Conservation (phyloP, 768 basidiomycete genomes). For the Amanita thiersii region DNA sequence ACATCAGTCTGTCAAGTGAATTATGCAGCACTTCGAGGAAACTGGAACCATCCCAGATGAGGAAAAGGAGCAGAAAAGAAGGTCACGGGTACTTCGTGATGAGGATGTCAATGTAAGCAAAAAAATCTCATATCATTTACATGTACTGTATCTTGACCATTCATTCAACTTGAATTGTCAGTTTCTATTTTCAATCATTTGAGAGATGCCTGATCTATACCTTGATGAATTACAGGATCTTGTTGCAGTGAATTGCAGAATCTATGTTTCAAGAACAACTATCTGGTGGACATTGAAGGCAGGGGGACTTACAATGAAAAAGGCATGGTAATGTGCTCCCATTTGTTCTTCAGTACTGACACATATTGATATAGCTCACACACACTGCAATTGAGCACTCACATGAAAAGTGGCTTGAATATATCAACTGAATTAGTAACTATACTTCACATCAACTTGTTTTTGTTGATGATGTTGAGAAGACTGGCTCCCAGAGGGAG, state of each 20-base stretch:
- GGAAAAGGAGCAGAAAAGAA: conserved; percentile 1
- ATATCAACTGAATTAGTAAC: no score
- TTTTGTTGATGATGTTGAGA: no score
- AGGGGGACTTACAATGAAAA: conserved; percentile 3
- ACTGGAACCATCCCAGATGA: conserved; percentile 6
- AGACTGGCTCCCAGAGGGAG: no score
- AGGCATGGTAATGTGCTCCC: background rate
- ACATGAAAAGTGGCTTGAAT: no score
- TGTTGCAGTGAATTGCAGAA: conserved; percentile 1
- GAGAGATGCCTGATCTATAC: background rate
- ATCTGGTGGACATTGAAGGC: conserved; percentile 4
- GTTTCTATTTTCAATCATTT: background rate
- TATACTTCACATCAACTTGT: no score
- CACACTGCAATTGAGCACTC: no score
- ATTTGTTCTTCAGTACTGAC: background rate
- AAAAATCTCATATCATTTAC: background rate
- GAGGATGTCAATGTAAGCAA: conserved; percentile 8
- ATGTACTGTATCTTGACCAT: no score
- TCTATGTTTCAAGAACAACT: conserved; percentile 4
- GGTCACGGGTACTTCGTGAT: conserved; percentile 3
- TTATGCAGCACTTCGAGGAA: conserved; percentile 2
- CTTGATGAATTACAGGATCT: conserved; percentile 1
- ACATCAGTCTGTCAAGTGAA: conserved; percentile 3
- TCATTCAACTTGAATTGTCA: no score
- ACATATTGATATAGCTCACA: no score